Base-by-base conservation (phyloP, 768 basidiomycete species). In the Hemileccinum rubropunctum region DNA sequence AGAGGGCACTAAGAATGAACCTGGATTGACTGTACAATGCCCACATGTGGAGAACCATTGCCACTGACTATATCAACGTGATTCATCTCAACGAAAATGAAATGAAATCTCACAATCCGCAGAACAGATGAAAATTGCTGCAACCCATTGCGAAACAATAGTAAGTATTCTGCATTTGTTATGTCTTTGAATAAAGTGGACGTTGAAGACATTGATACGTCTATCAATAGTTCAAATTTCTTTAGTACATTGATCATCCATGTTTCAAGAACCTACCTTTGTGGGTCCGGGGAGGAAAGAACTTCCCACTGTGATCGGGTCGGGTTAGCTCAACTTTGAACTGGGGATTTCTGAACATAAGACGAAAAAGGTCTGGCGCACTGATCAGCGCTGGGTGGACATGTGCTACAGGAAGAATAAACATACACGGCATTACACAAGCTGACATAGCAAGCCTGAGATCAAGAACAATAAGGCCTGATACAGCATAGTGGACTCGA, bases 201-300 rank as follows among this genome's bases (percentile, higher is more conserved):
- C 23, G n/a, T 17, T 6, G 23, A 23, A 23, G 3, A 23, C 23
- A 23, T 5, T 8, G 20, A 42, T 18, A 42, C 41, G 17, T 9
- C 27, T 42, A 42, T 8, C 28, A 30, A 12, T 9, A 8, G 28
- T 30, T 9, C 28, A 30, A n/a, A 30, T 9, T 9, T 8, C 9
- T 30, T 30, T 30, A 30, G 28, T 30, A 9, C 3, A 30, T 30
- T 12, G 28, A 30, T 12, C 28, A 30, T 9, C 28, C 23, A 23
- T 3, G 23, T 3, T 27, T 12, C 20, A 14, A 7, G 5, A 36
- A 48, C 10, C 41, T 32, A 58, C 58, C 20, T 49, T 40, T 35
- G 9, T 17, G 17, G 58, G 53, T 6, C 45, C 52, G 17, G 57
- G 45, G 7, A 58, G 17, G 17, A 58, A 47, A 14, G 53, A 50